Evolutionary conservation across 1,284 basidiomycete species (phyloP), one percentile per base, ranked within the genome.

Genomic region (Ustilago hordei): DNA sequence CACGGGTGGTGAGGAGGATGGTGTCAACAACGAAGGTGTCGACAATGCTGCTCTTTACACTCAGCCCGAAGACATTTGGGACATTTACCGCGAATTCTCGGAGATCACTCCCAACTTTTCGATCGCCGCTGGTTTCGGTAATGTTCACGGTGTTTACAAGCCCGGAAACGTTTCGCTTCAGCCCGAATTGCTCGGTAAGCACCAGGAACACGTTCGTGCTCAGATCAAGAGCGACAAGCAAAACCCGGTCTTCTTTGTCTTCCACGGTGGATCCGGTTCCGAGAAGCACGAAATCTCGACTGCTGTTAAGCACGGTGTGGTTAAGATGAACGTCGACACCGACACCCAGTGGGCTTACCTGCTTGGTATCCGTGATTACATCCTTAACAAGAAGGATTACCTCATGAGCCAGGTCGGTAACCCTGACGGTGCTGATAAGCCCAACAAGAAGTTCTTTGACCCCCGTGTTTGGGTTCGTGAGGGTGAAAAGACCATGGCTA

Each of bases 181-280:
- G 82, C 97, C 97, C 53, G 94, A 94, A 84, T 90, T 99, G 73
- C 91, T 99, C 81, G 90, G 90, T 63, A 94, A 94, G 89, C 97
- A 99, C 89, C 97, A 99, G 88, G 88, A 88, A 55, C 91, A 91
- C 88, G 91, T 93, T 56, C 90, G 90, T 82, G 84, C 90, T 86
- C 91, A 97, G 89, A 87, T 93, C 82, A 90, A 91, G 75, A 89
- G 89, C 54, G 89, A 83, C 80, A 82, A 85, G 80, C 76, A 90
- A 81, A 87, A 89, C 81, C 89, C 91, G 81, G 95, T 83, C 83
- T 98, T 93, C 91, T 93, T 99, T 74, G 97, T 99, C 88, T 99
- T 99, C 95, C 97, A 99, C 90, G 97, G 97, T 88, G 97, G 97
- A 81, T 98, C 96, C 65, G 97, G 97, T 68, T 98, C 96, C 43